These are phyloP conservation scores for Coemansia sp. DNA, from an alignment of 192 early-diverging fungal genomes.

Conservation along the genomic window DNA sequence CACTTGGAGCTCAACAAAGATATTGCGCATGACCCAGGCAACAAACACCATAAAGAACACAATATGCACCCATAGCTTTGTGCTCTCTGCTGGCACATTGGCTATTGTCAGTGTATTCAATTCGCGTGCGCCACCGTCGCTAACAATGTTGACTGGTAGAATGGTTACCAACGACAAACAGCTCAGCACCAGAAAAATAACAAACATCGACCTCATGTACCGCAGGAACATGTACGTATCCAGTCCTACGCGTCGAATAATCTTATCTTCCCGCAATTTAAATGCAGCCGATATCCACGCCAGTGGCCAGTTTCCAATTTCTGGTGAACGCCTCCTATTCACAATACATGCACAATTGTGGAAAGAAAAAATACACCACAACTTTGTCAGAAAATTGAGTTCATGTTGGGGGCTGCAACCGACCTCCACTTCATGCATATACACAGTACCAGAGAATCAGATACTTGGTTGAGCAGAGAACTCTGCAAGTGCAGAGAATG, in stretches of 20 bases:
- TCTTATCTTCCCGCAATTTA: conserved; percentile 54
- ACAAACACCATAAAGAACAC: conserved; percentile 56
- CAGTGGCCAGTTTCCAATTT: conserved; percentile 55
- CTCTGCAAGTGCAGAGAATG: background rate
- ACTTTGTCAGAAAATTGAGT: background rate
- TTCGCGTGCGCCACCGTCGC: conserved; percentile 40
- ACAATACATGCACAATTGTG: background rate
- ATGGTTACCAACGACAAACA: conserved; percentile 66
- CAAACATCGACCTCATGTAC: conserved; percentile 67
- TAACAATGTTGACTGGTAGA: conserved; percentile 69
- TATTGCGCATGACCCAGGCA: conserved; percentile 53
- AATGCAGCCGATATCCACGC: conserved; percentile 62
- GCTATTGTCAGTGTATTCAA: conserved; percentile 66
- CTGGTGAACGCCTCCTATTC: conserved; percentile 56
- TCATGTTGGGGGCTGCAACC: background rate
- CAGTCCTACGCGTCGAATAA: conserved; percentile 63
- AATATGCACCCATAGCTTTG: conserved; percentile 75
- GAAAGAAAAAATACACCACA: background rate
- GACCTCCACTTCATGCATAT: background rate
- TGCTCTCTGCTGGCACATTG: conserved; percentile 58
- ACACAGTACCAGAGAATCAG: background rate
- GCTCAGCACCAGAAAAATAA: conserved; percentile 66
- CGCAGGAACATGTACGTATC: conserved; percentile 82
- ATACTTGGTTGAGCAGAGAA: too few species aligned
- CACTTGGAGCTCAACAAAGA: conserved; percentile 63